Evolutionary conservation across 352 stramenopile species (phyloP), one percentile per base, ranked within the genome.

Genomic region (Thraustochytrium striatum): DNA sequence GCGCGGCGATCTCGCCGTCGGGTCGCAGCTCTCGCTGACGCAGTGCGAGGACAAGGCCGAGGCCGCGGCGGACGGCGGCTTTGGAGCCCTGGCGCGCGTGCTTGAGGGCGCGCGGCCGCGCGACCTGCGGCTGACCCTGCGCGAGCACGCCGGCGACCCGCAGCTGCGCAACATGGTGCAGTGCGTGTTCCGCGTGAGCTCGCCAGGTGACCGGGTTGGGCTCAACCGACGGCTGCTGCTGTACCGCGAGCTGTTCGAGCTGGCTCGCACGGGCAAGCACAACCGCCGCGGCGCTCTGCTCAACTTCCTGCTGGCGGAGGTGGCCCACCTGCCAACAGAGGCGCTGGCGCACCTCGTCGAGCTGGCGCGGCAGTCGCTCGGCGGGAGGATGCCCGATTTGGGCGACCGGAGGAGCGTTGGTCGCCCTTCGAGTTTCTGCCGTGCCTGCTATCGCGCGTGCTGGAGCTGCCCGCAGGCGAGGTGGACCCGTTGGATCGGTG

Each of bases 381-480:
- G 39, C 3, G 50, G 35, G 19, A 8, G 61, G 5, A 30, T 19
- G 11, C 19, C 30, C 25, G 36, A 61, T 19, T 19, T 61, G 33
- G 52, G 33, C 32, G 61, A 75, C 36, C 30, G 9, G 65, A 75
- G 36, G 47, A 75, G n/a, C 32, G 44, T 16, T 75, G 65, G 65
- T 75, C 65, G 3, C 65, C 65, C 16, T 75, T 75, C 28, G 65
- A 75, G 36, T 75, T 75, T 2, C n/a, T 75, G 32, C 65, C 65
- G 0, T 30, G 41, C 2, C 35, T 75, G 2, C 65, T 75, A 0
- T 39, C 68, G 8, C 65, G 65, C 21, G 21, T 41, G 11, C n/a
- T 75, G 16, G 65, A 75, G 8, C 19, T 75, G 41, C 65, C 39
- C 5, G 30, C 8, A 9, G 65, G 21, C 21, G 44, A 43, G 33